A percentile compares a stretch with the other conserved stretches of the same genome.
These are phyloP conservation scores for Alternaria viburni DNA, from an alignment of 2,329 filamentous ascomycete species.

Conservation along the genomic window DNA sequence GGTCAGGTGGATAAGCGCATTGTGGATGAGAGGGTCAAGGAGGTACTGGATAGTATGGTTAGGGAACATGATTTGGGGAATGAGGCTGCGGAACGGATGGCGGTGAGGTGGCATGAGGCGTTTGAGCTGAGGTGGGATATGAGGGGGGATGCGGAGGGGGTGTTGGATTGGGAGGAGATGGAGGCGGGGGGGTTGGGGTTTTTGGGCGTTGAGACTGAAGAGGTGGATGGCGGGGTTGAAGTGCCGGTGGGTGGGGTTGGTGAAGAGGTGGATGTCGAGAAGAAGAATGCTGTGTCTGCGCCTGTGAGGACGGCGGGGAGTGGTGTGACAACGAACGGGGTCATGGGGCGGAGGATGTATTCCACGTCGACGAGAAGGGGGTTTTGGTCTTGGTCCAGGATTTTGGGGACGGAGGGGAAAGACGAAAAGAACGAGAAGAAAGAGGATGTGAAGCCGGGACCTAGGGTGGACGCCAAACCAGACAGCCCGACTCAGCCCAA, in stretches of 20 bases:
- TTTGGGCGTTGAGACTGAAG: slow-evolving; percentile 3
- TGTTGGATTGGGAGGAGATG: slow-evolving; percentile 24
- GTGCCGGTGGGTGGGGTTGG: too few species aligned
- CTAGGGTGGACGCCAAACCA: neutral
- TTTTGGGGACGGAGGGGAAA: neutral
- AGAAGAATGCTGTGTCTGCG: neutral
- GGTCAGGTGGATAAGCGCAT: neutral
- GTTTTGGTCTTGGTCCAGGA: neutral
- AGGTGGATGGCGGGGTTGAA: neutral
- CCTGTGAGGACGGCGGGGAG: neutral
- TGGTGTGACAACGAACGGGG: neutral
- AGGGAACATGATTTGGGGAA: slow-evolving; percentile 29
- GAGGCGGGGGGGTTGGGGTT: slow-evolving; percentile 27
- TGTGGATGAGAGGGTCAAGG: slow-evolving; percentile 18
- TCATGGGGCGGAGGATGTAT: slow-evolving; percentile 9
- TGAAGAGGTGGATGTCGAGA: neutral
- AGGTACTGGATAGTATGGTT: slow-evolving; percentile 34
- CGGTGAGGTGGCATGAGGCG: slow-evolving; percentile 24
- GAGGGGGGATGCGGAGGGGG: slow-evolving; percentile 8
- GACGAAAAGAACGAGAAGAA: neutral
- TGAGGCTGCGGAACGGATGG: slow-evolving; percentile 34
- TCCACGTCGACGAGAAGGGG: slow-evolving; percentile 13
- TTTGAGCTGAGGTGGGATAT: slow-evolving; percentile 14
- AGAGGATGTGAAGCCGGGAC: neutral
- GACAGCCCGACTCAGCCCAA: neutral